Evolutionary conservation across 2,329 filamentous ascomycete genomes (phyloP), one percentile per base, ranked within the genome.

Genomic region (Penicillium sp.): DNA sequence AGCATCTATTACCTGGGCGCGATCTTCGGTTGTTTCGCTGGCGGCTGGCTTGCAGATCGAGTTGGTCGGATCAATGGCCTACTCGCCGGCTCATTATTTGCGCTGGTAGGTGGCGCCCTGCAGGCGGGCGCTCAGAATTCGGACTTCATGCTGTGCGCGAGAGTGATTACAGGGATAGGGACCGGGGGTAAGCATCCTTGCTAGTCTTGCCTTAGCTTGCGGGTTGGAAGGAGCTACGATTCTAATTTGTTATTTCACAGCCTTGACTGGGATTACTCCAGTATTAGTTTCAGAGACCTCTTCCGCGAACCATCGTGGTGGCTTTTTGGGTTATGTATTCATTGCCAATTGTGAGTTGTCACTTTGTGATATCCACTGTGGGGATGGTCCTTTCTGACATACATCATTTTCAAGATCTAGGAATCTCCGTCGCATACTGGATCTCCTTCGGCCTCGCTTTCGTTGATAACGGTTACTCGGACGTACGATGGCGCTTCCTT

Each of bases 51-150:
- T 21, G 81, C 77, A n/a, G 81, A 83, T 61, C 74, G 72, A 21
- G 74, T 81, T 37, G 81, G 81, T n/a, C 78, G 81, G 31, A 81
- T 80, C 61, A 79, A 78, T 52, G 78, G 78, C 46, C 67, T 82
- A 40, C 73, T 81, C 49, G 66, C 78, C 29, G 79, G 79, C 1
- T 70, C 79, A 1, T 50, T 77, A 35, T 79, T 81, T 59, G 77
- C 77, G 2, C 64, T 82, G 6, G 55, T 82, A 4, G 80, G 80
- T 10, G 80, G 77, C 16, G 76, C 76, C 3, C 66, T 82, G 39
- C 79, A 81, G 63, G 71, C 77, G 6, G 75, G 73, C 2, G 70
- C 74, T 9, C 74, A 77, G 52, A 76, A 71, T 53, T 75, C 74
- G 27, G 68, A 77, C 63, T 80, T 80, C 62, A 80, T 82, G 58